Conservation (phyloP, 164 flowering plant species). For the Buxus sempervirens region DNA sequence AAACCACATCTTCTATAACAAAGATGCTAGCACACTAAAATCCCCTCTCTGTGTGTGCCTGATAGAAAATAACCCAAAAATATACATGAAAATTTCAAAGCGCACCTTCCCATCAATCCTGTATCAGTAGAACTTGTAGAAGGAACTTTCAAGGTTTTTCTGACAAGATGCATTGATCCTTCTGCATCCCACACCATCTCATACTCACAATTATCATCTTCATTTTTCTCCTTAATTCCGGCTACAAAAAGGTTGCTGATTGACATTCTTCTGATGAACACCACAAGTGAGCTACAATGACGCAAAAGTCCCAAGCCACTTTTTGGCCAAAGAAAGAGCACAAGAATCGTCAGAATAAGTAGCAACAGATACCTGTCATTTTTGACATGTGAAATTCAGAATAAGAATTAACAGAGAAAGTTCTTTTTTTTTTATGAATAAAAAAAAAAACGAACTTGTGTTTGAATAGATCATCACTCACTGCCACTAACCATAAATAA, state of each 20-base stretch:
- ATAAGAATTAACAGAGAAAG: not conserved
- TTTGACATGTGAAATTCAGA: constrained; percentile 10
- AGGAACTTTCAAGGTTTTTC: constrained; percentile 37
- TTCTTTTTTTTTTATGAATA: not conserved
- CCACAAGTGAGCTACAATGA: constrained; percentile 21
- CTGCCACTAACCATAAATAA: constrained; percentile 66
- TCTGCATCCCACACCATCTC: constrained; percentile 98
- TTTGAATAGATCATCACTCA: constrained; percentile 1
- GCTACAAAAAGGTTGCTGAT: constrained; percentile 22
- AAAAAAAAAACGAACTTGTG: not conserved
- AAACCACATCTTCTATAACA: too few relatives aligned
- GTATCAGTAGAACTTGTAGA: constrained; percentile 27
- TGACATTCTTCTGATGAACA: constrained; percentile 24
- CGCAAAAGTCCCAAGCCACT: constrained; percentile 32
- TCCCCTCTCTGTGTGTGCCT: not conserved
- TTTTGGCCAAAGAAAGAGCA: constrained; percentile 64
- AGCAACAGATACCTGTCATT: constrained; percentile 64
- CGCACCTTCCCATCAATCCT: constrained; percentile 55
- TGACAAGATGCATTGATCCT: constrained; percentile 84
- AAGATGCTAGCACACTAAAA: not conserved
- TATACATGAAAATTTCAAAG: not conserved
- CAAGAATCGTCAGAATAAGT: constrained; percentile 51
- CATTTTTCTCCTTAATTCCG: constrained; percentile 64
- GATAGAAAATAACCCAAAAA: not conserved
- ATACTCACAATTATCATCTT: constrained; percentile 73